Conservation (phyloP, 805 yeast species). For the Hanseniaspora osmophila region DNA sequence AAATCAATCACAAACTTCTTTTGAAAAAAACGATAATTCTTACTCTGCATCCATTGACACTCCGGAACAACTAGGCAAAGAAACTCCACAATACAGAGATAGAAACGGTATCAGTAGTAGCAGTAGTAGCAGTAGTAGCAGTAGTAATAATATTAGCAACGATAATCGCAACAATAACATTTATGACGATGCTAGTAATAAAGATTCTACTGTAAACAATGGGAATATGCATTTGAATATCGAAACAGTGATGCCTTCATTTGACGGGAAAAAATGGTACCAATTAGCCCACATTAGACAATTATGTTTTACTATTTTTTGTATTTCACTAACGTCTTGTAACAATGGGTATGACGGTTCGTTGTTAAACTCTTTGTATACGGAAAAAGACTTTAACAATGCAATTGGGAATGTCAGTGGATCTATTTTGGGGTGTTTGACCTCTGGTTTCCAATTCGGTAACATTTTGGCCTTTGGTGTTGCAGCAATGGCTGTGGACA, state of each 20-base stretch:
- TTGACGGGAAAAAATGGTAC: conserved; percentile 21
- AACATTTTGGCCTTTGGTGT: too few relatives aligned
- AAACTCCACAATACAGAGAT: too few relatives aligned
- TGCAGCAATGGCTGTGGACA: conserved; percentile 15
- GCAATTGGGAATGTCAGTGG: conserved; percentile 29
- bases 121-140: too few relatives aligned
- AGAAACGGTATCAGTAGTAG: too few relatives aligned
- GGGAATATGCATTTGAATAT: not conserved
- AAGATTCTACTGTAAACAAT: too few relatives aligned
- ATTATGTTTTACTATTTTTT: conserved; percentile 26
- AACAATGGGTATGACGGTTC: conserved; percentile 37
- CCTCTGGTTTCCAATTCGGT: conserved; percentile 14
- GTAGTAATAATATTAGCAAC: too few relatives aligned
- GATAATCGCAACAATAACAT: too few relatives aligned
- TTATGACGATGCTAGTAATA: too few relatives aligned
- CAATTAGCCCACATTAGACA: conserved; percentile 25
- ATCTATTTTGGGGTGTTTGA: conserved; percentile 31
- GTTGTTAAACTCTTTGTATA: conserved; percentile 37
- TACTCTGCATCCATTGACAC: too few relatives aligned
- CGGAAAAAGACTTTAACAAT: conserved; percentile 27
- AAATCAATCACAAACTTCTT: too few relatives aligned
- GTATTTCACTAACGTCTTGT: conserved; percentile 32
- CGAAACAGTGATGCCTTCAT: conserved; percentile 10
- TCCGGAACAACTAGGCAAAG: too few relatives aligned
- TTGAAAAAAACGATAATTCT: too few relatives aligned